Percentiles rank a stretch among this genome's conserved stretches.
Conservation (phyloP, 768 basidiomycete genomes). For the Suillus lakei region DNA sequence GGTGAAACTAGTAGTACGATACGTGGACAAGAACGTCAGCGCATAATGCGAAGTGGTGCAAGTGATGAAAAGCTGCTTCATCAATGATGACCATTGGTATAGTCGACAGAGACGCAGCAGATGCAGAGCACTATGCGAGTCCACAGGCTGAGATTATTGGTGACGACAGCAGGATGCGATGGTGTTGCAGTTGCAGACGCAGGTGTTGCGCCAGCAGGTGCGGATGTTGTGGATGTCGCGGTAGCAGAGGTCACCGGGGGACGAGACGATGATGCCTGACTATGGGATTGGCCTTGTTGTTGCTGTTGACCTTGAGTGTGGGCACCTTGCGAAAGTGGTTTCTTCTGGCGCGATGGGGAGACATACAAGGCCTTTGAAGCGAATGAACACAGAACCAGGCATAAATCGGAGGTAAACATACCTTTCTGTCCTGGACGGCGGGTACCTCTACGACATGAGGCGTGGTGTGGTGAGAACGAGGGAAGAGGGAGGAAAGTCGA, state of each 20-base stretch:
- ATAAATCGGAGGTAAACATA: not conserved
- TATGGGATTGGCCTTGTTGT: not conserved
- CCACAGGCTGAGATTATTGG: not conserved
- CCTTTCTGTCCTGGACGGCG: constrained; percentile 1
- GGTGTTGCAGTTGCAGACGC: not conserved
- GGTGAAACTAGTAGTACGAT: not conserved
- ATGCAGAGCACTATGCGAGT: constrained; percentile 1
- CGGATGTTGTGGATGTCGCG: not conserved
- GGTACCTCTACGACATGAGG: not conserved
- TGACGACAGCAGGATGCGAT: not conserved
- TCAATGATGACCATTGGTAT: not conserved
- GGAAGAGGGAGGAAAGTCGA: not conserved
- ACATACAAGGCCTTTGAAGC: constrained; percentile 4
- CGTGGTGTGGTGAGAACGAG: not conserved
- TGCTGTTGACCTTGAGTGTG: constrained; percentile 3
- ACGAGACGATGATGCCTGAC: not conserved
- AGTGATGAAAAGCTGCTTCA: not conserved
- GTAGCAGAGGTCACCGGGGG: not conserved
- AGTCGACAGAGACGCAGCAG: not conserved
- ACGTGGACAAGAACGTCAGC: not conserved
- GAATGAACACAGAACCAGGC: not conserved
- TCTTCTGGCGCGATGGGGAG: not conserved
- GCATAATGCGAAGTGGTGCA: not conserved
- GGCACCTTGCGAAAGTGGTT: not conserved
- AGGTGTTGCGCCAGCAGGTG: not conserved